These are phyloP conservation scores for Lepiota venenata DNA, from an alignment of 768 basidiomycete species.

Conservation along the genomic window DNA sequence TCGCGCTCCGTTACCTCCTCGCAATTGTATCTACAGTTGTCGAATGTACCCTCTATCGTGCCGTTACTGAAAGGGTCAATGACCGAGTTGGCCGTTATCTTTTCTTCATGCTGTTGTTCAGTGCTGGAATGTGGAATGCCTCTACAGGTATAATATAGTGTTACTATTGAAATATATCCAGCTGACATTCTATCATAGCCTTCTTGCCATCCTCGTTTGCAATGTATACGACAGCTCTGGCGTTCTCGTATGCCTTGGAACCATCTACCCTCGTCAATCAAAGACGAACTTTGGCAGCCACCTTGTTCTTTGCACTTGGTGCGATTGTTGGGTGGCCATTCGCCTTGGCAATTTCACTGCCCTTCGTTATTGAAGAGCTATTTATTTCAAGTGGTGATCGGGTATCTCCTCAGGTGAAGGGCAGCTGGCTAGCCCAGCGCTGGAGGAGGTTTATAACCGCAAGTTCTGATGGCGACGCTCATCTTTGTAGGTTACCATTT, in stretches of 20 bases:
- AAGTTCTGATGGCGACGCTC: conserved; percentile 51
- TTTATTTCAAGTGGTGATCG: conserved; percentile 72
- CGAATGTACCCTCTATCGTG: conserved; percentile 82
- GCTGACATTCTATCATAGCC: conserved; percentile 40
- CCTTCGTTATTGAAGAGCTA: conserved; percentile 89
- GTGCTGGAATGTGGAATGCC: conserved; percentile 95
- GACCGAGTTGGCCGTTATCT: conserved; percentile 92
- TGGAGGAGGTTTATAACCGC: conserved; percentile 54
- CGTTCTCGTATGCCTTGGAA: conserved; percentile 64
- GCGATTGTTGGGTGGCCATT: conserved; percentile 98
- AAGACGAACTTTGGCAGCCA: conserved; percentile 60
- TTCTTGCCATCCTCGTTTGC: conserved; percentile 95
- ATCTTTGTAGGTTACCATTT: conserved; percentile 50
- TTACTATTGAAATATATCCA: conserved; percentile 8
- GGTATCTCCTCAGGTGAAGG: conserved; percentile 41
- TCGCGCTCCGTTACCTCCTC: conserved; percentile 78
- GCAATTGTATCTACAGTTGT: conserved; percentile 69
- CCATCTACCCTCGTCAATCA: conserved; percentile 52
- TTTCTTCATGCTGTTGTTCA: conserved; percentile 81
- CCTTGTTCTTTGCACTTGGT: conserved; percentile 71
- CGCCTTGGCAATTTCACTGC: conserved; percentile 79
- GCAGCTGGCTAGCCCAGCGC: conserved; percentile 58
- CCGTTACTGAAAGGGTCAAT: conserved; percentile 78
- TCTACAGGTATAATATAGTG: conserved; percentile 54
- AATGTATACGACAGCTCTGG: conserved; percentile 85